A percentile compares a stretch with the other conserved stretches of the same genome.
These are phyloP conservation scores for Candida caryicola DNA, from an alignment of 805 yeast genomes.

Conservation along the genomic window DNA sequence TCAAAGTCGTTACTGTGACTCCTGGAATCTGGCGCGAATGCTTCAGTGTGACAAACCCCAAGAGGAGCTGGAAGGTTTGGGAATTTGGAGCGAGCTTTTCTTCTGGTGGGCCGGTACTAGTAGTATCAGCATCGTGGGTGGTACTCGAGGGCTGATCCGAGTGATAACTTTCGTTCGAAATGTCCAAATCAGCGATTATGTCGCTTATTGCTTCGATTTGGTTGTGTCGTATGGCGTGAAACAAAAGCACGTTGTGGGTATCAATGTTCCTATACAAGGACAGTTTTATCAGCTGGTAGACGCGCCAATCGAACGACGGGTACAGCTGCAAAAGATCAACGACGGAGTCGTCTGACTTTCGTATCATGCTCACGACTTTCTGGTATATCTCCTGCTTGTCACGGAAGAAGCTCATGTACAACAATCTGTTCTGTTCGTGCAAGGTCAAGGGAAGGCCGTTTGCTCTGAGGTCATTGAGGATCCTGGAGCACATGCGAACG, in stretches of 20 bases:
- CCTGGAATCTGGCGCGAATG: slow-evolving; percentile 5
- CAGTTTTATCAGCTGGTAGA: slow-evolving; percentile 17
- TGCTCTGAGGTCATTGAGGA: slow-evolving; percentile 27
- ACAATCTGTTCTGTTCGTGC: slow-evolving; percentile 27
- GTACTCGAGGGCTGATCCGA: background rate
- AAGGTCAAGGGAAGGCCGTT: slow-evolving; percentile 26
- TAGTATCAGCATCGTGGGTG: slow-evolving; percentile 3
- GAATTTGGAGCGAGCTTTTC: slow-evolving; percentile 13
- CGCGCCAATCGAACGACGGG: slow-evolving; percentile 17
- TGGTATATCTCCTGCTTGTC: slow-evolving; percentile 25
- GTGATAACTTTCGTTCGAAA: background rate
- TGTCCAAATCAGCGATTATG: slow-evolving; percentile 11
- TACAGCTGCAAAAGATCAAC: slow-evolving; percentile 1
- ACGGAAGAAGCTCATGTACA: slow-evolving; percentile 29
- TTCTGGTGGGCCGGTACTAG: slow-evolving; percentile 3
- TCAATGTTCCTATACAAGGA: slow-evolving; percentile 13
- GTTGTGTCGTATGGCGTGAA: slow-evolving; percentile 29
- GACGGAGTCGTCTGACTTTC: background rate
- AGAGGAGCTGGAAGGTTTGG: slow-evolving; percentile 17
- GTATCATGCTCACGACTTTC: slow-evolving; percentile 8
- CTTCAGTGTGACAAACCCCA: slow-evolving; percentile 11
- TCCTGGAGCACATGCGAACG: slow-evolving; percentile 17
- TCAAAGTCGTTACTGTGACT: background rate
- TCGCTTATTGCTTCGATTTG: slow-evolving; percentile 20
- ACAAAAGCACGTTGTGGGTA: slow-evolving; percentile 25